A percentile compares a stretch with the other conserved stretches of the same genome.
Evolutionary conservation across 1,139 yeast species (phyloP).

Genomic region (Oligophagozyma castellii): DNA sequence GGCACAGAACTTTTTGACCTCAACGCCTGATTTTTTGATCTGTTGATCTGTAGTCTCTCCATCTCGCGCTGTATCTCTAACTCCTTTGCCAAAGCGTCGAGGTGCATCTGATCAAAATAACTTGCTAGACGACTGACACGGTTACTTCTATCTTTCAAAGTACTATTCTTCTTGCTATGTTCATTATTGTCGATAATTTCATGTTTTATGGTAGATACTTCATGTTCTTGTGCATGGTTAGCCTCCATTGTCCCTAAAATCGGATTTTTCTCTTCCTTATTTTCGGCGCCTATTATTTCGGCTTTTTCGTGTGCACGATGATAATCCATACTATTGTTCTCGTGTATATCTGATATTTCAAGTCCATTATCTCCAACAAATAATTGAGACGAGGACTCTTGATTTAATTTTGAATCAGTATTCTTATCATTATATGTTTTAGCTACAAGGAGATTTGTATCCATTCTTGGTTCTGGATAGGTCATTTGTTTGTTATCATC

Average conservation of each 20-base stretch:
- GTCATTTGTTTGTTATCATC: constrained; percentile 44
- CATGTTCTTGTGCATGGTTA: too few relatives aligned
- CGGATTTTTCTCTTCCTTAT: too few relatives aligned
- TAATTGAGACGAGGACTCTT: too few relatives aligned
- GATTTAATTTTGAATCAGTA: neutral
- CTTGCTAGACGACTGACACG: constrained; percentile 53
- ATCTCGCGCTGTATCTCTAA: constrained; percentile 78
- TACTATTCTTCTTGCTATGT: neutral
- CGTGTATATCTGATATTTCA: too few relatives aligned
- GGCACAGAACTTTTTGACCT: constrained; percentile 75
- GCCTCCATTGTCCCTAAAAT: too few relatives aligned
- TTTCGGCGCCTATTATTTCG: too few relatives aligned
- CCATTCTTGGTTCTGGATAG: neutral
- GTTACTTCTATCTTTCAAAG: constrained; percentile 15
- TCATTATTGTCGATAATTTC: neutral
- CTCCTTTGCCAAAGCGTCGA: constrained; percentile 71
- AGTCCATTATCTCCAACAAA: too few relatives aligned
- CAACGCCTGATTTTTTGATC: constrained; percentile 54
- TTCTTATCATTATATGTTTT: too few relatives aligned
- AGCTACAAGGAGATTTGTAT: neutral
- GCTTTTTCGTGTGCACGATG: too few relatives aligned
- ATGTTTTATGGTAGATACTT: too few relatives aligned
- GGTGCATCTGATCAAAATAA: constrained; percentile 63
- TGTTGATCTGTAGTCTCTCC: constrained; percentile 51
- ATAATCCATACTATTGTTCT: too few relatives aligned